These are phyloP conservation scores for Pseudovirgaria hyperparasitica DNA, from an alignment of 2,329 filamentous ascomycete genomes.

Conservation along the genomic window DNA sequence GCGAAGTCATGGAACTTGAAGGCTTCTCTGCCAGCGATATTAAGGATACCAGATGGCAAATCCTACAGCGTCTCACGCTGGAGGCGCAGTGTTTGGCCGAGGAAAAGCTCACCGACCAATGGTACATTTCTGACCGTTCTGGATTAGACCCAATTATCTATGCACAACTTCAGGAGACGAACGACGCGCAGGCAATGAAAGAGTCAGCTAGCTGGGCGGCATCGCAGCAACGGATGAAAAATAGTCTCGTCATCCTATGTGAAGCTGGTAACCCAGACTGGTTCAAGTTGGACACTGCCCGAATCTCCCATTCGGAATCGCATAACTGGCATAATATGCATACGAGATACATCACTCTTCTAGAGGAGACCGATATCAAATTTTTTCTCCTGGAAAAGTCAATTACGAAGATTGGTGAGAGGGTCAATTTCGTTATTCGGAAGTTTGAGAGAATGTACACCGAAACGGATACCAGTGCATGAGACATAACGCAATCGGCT, in stretches of 20 bases:
- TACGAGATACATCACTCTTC: no score
- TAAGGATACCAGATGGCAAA: slow-evolving; percentile 13
- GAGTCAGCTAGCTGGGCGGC: slow-evolving; percentile 14
- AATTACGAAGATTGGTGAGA: no score
- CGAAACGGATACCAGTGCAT: no score
- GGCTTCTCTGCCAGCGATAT: slow-evolving; percentile 25
- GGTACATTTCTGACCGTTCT: slow-evolving; percentile 33
- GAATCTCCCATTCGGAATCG: no score
- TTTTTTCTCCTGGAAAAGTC: no score
- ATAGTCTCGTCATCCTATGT: slow-evolving; percentile 25
- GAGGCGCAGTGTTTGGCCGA: slow-evolving; percentile 23
- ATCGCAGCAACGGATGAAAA: slow-evolving; percentile 20
- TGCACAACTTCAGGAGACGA: slow-evolving; percentile 13
- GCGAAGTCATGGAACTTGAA: slow-evolving; percentile 20
- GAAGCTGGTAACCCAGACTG: no score
- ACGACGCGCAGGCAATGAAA: slow-evolving; percentile 12
- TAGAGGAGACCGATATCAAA: no score
- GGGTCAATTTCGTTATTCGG: no score
- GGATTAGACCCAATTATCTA: slow-evolving; percentile 32
- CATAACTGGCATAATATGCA: no score
- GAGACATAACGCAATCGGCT: no score
- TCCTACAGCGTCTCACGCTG: slow-evolving; percentile 27
- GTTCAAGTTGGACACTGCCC: no score
- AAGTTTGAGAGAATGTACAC: no score
- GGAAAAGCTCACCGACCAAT: slow-evolving; percentile 11